These are phyloP conservation scores for Hypoxylon sp. DNA, from an alignment of 2,329 filamentous ascomycete genomes.

Conservation along the genomic window DNA sequence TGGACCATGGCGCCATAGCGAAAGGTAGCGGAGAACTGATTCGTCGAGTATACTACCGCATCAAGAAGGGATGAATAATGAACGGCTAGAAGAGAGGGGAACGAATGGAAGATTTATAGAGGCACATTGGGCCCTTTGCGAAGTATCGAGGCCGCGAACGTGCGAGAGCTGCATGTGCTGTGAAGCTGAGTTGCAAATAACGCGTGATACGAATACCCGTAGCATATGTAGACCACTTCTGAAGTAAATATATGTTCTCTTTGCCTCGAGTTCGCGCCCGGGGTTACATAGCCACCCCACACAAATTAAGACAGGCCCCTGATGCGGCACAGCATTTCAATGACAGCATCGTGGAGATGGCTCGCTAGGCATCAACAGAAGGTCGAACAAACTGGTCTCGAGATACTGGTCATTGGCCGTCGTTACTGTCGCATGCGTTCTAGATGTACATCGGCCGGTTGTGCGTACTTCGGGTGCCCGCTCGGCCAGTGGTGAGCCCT, in stretches of 20 bases:
- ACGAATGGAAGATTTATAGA: conserved; percentile 9
- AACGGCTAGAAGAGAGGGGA: not conserved
- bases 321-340: conserved; percentile 11
- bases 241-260: not conserved
- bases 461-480: conserved; percentile 1
- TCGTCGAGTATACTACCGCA: not conserved
- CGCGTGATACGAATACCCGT: conserved; percentile 17
- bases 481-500: conserved; percentile 3
- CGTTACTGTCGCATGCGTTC: conserved; percentile 12
- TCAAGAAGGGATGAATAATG: not conserved
- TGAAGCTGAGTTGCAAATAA: conserved; percentile 7
- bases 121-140: conserved; percentile 5
- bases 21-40: conserved; percentile 3
- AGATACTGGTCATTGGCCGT: conserved; percentile 1
- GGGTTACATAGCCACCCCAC: conserved; percentile 21
- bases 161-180: conserved; percentile 6
- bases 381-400: conserved; percentile 3
- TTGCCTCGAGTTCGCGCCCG: conserved; percentile 6
- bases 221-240: not conserved
- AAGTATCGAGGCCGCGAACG: conserved; percentile 2
- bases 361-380: conserved; percentile 6
- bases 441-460: conserved; percentile 1
- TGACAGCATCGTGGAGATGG: conserved; percentile 20
- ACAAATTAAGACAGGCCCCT: conserved; percentile 1
- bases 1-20: conserved; percentile 22